Base-by-base conservation (phyloP, 352 stramenopile genomes). In the Phytophthora europaea region DNA sequence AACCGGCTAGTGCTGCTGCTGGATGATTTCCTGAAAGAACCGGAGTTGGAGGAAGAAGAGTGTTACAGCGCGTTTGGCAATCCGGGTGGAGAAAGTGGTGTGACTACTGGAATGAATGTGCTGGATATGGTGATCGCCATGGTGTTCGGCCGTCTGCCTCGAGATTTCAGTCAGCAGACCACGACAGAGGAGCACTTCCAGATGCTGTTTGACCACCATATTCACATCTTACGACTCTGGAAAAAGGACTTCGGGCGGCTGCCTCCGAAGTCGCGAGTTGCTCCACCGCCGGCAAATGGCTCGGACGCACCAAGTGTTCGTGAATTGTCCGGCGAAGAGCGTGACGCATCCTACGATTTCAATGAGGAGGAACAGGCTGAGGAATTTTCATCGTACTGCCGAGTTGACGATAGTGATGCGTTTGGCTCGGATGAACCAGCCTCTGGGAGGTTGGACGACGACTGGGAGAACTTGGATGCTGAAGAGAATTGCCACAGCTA, bases 41-140 rank as follows among this genome's bases (percentile, higher is more conserved):
- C 85, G 0, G 85, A 88, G 52, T 74, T 94, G 20, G 67, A 81
- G 22, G 79, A 84, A 58, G 67, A 73, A 64, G 83, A 88, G 60
- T 84, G 80, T 61, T 79, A 77, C 43, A 75, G 80, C 12, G 81
- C 83, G 16, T 87, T 87, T 75, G 77, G 71, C 43, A 62, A 65
- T 22, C 61, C 53, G 5, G 64, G 65, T 1, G 65, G 65, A 33
- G 57, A 76, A 63, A 57, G 59, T 43, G 75, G 75, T 1, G 67
- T 78, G 15, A 72, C 68, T 45, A 70, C 73, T 12, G 69, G 70
- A n/a, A 90, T 91, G 84, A 95, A 94, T 65, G 87, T 96, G 48
- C 69, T 96, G 47, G 90, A 96, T 61, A 96, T 95, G 88, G 82
- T 96, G 36, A 78, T 96, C 8, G 89, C 87, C 16, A 96, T 96